Evolutionary conservation across 805 yeast genomes (phyloP).

Genomic region (Zygoascus biomembranicola): DNA sequence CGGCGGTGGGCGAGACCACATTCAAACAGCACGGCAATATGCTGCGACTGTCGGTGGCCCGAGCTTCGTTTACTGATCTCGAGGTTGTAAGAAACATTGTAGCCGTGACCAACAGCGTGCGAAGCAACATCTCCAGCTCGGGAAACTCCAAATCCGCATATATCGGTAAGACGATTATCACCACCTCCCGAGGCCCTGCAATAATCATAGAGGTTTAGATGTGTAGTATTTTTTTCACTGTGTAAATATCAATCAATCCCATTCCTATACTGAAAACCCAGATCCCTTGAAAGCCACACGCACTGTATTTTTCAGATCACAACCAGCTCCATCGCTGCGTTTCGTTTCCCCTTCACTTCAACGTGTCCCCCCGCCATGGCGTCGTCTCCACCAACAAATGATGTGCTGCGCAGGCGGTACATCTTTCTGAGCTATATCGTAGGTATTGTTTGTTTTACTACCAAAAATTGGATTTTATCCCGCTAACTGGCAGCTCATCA

Average conservation of each 20-base stretch:
- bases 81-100: slow-evolving; percentile 65
- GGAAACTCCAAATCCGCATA: slow-evolving; percentile 57
- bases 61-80: slow-evolving; percentile 66
- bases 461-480: background rate
- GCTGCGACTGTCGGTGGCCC: slow-evolving; percentile 64
- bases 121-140: slow-evolving; percentile 28
- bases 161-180: slow-evolving; percentile 59
- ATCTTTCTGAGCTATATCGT: slow-evolving; percentile 6
- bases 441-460: background rate
- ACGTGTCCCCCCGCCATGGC: background rate
- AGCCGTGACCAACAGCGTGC: slow-evolving; percentile 57
- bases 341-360: no score
- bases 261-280: no score
- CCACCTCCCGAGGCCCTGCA: slow-evolving; percentile 74
- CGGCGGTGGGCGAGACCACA: slow-evolving; percentile 58
- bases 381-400: background rate
- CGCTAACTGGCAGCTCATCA: slow-evolving; percentile 11
- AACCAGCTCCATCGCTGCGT: no score
- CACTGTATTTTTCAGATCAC: no score
- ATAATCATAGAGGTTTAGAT: slow-evolving; percentile 41
- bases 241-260: background rate
- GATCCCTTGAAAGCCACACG: no score
- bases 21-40: slow-evolving; percentile 60
- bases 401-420: slow-evolving; percentile 5
- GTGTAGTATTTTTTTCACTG: background rate